Percentiles rank a stretch among this genome's conserved stretches.
Conservation (phyloP, 2,329 filamentous ascomycete genomes). For the Botryotinia calthae region DNA sequence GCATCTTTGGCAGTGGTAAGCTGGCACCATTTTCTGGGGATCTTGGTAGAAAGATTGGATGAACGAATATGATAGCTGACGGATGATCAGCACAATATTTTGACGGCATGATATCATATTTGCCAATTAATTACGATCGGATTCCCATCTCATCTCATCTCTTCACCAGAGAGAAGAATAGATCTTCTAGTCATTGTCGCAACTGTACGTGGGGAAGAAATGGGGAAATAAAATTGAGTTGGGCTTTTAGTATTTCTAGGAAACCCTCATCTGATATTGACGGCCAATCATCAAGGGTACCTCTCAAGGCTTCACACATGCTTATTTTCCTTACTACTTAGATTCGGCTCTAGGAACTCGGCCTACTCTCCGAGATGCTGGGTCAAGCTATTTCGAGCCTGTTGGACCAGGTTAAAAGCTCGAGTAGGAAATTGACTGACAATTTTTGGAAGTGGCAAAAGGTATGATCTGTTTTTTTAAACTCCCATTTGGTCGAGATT, state of each 20-base stretch:
- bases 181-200: background rate
- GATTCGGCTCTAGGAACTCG: constrained; percentile 10
- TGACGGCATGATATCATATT: constrained; percentile 12
- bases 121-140: constrained; percentile 3
- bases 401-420: background rate
- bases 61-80: constrained; percentile 13
- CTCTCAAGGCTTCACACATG: background rate
- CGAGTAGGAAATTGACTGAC: constrained; percentile 13
- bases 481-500: constrained; percentile 1
- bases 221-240: constrained; percentile 13
- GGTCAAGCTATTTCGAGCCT: constrained; percentile 1
- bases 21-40: constrained; percentile 11
- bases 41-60: constrained; percentile 11
- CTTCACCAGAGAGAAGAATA: background rate
- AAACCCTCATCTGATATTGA: constrained; percentile 5
- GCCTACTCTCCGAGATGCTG: constrained; percentile 11
- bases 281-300: background rate
- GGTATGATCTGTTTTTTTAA: background rate
- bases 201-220: constrained; percentile 2
- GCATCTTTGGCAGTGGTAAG: constrained; percentile 1
- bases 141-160: constrained; percentile 3
- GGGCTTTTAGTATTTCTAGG: background rate
- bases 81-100: constrained; percentile 6
- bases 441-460: constrained; percentile 9
- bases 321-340: background rate